A percentile compares a stretch with the other conserved stretches of the same genome.
Conservation (phyloP, 1,284 basidiomycete genomes). For the Gomphus bonarii region DNA sequence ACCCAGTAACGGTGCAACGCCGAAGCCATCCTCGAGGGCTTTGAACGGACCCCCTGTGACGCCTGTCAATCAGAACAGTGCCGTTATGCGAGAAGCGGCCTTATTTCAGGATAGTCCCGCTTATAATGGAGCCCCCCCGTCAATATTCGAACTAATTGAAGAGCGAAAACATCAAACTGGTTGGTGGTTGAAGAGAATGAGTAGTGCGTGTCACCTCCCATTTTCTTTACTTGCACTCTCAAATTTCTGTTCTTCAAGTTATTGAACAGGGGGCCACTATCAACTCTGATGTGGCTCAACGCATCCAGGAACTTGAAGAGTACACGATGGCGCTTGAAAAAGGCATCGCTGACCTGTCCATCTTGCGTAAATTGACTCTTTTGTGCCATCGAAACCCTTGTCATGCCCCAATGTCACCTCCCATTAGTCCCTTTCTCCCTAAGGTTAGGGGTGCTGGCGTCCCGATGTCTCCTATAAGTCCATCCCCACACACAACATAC, state of each 20-base stretch:
- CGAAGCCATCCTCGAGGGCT: conserved; percentile 27
- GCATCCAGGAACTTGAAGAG: conserved; percentile 37
- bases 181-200: conserved; percentile 70
- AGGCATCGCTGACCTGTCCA: conserved; percentile 36
- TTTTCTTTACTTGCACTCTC: conserved; percentile 10
- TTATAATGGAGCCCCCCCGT: conserved; percentile 34
- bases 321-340: conserved; percentile 43
- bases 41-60: conserved; percentile 37
- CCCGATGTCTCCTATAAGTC: not conserved
- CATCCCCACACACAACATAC: not conserved
- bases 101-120: conserved; percentile 68
- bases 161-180: conserved; percentile 52
- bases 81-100: conserved; percentile 63
- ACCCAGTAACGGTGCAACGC: conserved; percentile 27
- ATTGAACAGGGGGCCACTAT: conserved; percentile 36
- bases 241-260: conserved; percentile 27
- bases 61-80: conserved; percentile 45
- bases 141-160: conserved; percentile 53
- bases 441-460: not conserved
- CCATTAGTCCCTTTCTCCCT: not conserved
- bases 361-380: conserved; percentile 50
- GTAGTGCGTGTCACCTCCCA: conserved; percentile 34
- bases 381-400: conserved; percentile 52
- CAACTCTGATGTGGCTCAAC: conserved; percentile 29
- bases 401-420: conserved; percentile 3